These are phyloP conservation scores for Diaporthe sp. DNA, from an alignment of 2,329 filamentous ascomycete species.

Conservation along the genomic window DNA sequence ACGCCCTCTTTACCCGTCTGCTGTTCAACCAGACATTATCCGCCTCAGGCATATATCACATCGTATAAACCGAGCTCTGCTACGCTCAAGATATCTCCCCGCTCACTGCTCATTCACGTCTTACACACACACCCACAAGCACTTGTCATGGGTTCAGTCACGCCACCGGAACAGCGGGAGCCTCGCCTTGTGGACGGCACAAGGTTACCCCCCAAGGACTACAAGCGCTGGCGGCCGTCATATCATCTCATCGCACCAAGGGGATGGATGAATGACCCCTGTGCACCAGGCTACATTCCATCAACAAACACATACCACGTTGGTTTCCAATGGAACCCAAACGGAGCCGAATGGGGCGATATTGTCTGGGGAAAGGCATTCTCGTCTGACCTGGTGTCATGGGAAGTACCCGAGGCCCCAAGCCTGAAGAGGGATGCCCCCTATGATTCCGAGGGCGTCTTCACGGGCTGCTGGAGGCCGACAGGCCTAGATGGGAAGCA, in stretches of 20 bases:
- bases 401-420: constrained; percentile 21
- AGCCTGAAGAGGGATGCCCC: constrained; percentile 51
- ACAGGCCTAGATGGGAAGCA: constrained; percentile 53
- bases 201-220: constrained; percentile 25
- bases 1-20: neutral
- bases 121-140: neutral
- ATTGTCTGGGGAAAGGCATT: constrained; percentile 66
- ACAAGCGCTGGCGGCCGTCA: constrained; percentile 35
- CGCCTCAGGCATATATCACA: neutral
- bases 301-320: constrained; percentile 62
- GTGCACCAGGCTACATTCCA: constrained; percentile 63
- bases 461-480: constrained; percentile 64
- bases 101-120: neutral
- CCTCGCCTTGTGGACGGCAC: neutral
- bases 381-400: constrained; percentile 48
- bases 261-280: constrained; percentile 59
- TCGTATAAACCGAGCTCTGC: neutral
- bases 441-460: constrained; percentile 66
- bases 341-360: constrained; percentile 54
- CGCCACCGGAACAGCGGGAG: constrained; percentile 16
- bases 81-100: neutral
- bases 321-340: constrained; percentile 65
- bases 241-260: constrained; percentile 45
- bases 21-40: neutral
- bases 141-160: constrained; percentile 22